These are phyloP conservation scores for Chondrostereum purpureum DNA, from an alignment of 1,284 basidiomycete species.

Conservation along the genomic window DNA sequence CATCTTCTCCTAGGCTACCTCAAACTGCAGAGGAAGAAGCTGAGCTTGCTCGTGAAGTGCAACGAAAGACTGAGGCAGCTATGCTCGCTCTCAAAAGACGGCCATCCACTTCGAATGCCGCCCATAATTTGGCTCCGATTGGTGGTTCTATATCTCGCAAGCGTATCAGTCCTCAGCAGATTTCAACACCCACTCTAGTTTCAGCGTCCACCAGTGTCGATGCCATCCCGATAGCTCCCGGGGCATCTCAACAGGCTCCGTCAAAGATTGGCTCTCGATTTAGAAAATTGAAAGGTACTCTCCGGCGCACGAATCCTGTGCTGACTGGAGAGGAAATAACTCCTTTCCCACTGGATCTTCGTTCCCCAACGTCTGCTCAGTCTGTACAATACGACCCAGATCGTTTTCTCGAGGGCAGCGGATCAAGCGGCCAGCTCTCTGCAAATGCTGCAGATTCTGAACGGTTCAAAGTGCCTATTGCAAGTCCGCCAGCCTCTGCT, in stretches of 20 bases:
- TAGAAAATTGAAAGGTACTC: constrained; percentile 62
- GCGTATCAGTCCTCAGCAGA: constrained; percentile 63
- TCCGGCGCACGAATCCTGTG: constrained; percentile 51
- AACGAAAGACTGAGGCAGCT: constrained; percentile 62
- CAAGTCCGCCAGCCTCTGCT: constrained; percentile 61
- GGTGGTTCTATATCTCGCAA: constrained; percentile 42
- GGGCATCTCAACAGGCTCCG: constrained; percentile 27
- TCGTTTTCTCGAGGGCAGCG: constrained; percentile 27
- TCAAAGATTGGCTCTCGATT: constrained; percentile 59
- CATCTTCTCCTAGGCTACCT: constrained; percentile 32
- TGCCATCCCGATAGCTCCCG: constrained; percentile 51
- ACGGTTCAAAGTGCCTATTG: constrained; percentile 43
- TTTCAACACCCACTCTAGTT: constrained; percentile 66
- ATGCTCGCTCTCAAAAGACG: constrained; percentile 60
- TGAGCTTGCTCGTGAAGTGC: constrained; percentile 60
- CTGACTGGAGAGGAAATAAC: constrained; percentile 48
- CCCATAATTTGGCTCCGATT: constrained; percentile 25
- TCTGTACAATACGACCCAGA: constrained; percentile 32
- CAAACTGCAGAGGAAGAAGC: constrained; percentile 36
- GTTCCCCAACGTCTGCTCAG: constrained; percentile 28
- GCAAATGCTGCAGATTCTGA: constrained; percentile 44
- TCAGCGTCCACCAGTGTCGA: constrained; percentile 73
- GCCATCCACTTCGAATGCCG: constrained; percentile 44
- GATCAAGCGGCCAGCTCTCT: constrained; percentile 22
- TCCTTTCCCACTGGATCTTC: constrained; percentile 35